Evolutionary conservation across 441 rosid species (phyloP).

Genomic region (Raphanus hybrid): DNA sequence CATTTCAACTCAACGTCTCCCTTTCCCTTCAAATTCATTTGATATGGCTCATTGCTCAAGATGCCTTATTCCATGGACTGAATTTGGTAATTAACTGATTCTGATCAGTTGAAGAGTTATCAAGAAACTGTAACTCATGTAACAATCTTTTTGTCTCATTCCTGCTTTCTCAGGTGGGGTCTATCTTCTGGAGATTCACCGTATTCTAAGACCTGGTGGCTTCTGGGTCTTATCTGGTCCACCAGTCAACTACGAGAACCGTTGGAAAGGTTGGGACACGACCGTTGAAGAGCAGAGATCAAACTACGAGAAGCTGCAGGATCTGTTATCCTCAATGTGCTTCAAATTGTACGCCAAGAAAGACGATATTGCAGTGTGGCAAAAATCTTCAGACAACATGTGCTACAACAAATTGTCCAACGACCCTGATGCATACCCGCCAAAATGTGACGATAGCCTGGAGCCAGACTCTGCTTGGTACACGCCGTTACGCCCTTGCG

Average conservation of each 20-base stretch:
- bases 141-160: slow-evolving; percentile 8
- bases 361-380: slow-evolving; percentile 97
- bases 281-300: slow-evolving; percentile 87
- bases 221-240: slow-evolving; percentile 99
- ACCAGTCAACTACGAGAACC: slow-evolving; percentile 90
- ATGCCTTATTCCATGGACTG: slow-evolving; percentile 64
- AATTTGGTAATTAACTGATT: not conserved
- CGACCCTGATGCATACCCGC: slow-evolving; percentile 75
- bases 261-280: slow-evolving; percentile 98
- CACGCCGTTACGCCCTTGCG: slow-evolving; percentile 88
- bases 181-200: slow-evolving; percentile 85
- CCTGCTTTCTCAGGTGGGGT: slow-evolving; percentile 72
- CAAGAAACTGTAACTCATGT: not conserved
- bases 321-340: slow-evolving; percentile 86
- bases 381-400: slow-evolving; percentile 63
- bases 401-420: slow-evolving; percentile 71
- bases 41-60: slow-evolving; percentile 99
- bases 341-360: slow-evolving; percentile 84
- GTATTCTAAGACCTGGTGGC: slow-evolving; percentile 97
- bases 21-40: slow-evolving; percentile 92
- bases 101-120: not conserved
- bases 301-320: slow-evolving; percentile 80
- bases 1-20: slow-evolving; percentile 95
- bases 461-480: slow-evolving; percentile 99
- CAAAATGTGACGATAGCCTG: slow-evolving; percentile 91